Evolutionary conservation across 2,329 filamentous ascomycete species (phyloP).

Genomic region (Ilyonectria mors-panacis): DNA sequence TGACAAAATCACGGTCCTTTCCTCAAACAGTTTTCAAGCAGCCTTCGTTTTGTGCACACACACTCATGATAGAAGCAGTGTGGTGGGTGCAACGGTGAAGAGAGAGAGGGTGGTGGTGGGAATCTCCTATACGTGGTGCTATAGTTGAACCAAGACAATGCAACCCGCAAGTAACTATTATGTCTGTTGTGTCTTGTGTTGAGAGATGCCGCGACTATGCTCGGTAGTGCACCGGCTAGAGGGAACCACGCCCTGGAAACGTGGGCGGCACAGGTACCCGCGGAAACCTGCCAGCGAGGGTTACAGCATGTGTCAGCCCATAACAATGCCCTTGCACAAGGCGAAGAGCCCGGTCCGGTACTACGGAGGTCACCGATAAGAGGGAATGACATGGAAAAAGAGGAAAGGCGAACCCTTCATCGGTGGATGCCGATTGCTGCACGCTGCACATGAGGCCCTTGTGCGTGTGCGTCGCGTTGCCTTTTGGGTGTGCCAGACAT

Average conservation of each 20-base stretch:
- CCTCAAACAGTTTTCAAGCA: background rate
- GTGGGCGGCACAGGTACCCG: background rate
- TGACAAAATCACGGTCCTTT: slow-evolving; percentile 8
- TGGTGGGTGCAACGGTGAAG: slow-evolving; percentile 1
- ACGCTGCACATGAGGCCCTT: background rate
- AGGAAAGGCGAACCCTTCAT: slow-evolving; percentile 3
- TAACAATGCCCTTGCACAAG: background rate
- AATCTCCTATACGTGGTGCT: background rate
- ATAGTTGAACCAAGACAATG: background rate
- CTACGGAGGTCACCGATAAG: background rate
- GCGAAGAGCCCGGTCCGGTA: background rate
- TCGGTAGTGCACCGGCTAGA: slow-evolving; percentile 2
- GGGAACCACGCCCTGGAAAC: background rate
- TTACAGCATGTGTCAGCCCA: background rate
- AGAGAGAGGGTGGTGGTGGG: background rate
- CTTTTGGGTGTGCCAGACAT: slow-evolving; percentile 19
- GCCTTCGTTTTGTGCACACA: background rate
- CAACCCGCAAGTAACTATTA: background rate
- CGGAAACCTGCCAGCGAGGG: background rate
- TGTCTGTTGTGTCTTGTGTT: background rate
- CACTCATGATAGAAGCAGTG: background rate
- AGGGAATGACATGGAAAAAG: background rate
- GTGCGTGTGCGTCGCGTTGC: slow-evolving; percentile 6
- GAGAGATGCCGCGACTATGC: slow-evolving; percentile 1
- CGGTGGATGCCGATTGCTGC: slow-evolving; percentile 12